Base-by-base conservation (phyloP, 2,329 filamentous ascomycete genomes). In the Cryphonectria japonica region DNA sequence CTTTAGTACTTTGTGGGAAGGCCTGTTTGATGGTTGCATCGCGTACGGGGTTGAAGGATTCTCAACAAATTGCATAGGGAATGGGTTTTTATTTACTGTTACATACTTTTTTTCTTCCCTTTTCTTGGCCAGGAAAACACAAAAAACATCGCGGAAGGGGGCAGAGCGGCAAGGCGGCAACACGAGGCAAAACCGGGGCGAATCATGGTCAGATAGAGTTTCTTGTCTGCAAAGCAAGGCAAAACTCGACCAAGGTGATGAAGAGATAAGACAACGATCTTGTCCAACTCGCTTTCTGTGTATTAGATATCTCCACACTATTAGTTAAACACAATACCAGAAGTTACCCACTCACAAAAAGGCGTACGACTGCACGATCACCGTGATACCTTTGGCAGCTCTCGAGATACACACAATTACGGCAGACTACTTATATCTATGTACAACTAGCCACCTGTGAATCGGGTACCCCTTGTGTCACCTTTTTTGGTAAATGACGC, bases 261-360 rank as follows among this genome's bases (percentile, higher is more conserved):
- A 69, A 69, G 59, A 69, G 68, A 64, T n/a, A 57, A 73, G 69
- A 66, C 68, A 72, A 72, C 59, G 79, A 80, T 77, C 74, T 77
- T 76, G 79, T 80, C 83, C 81, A 86, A 84, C 87, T 88, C 86
- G 87, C 87, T 89, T 86, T 89, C 87, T 89, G 87, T 80, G 87
- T 89, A 89, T 87, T 82, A 85, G 82, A 85, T 87, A 86, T 82
- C 78, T 81, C 77, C 78, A 80, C 76, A 77, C 77, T 75, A 78
- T 78, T 82, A 81, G 73, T 78, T 75, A 69, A 67, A 74, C 80
- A 78, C 75, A 87, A 89, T 89, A 89, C 86, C 87, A 89, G 87
- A 89, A 87, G 85, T 88, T 89, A 89, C 87, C 87, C 87, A 87
- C 87, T 88, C 84, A 86, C 75, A 86, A 75, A 75, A 65, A 54